These are phyloP conservation scores for Candida sithepensis DNA, from an alignment of 805 yeast genomes.

Conservation along the genomic window DNA sequence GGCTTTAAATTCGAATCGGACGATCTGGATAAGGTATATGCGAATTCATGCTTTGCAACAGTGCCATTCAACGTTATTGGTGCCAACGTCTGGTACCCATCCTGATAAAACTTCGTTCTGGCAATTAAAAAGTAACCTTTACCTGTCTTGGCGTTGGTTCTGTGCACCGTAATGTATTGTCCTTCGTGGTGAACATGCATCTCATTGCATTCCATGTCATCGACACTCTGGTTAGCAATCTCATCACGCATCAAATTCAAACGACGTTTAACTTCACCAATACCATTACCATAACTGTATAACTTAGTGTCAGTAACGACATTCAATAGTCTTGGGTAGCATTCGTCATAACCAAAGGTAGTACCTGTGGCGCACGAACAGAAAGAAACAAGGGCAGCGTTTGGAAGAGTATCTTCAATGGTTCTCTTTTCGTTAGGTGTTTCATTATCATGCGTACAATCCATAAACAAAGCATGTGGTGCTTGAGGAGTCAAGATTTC, in stretches of 20 bases:
- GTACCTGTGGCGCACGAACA: constrained; percentile 94
- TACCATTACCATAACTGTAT: constrained; percentile 62
- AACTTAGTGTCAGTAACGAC: constrained; percentile 72
- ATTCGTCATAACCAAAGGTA: constrained; percentile 90
- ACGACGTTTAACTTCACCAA: constrained; percentile 64
- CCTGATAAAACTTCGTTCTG: constrained; percentile 66
- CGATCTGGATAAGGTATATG: constrained; percentile 49
- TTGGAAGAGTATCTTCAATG: constrained; percentile 90
- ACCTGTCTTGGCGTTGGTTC: constrained; percentile 80
- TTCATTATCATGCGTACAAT: constrained; percentile 95
- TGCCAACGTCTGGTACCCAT: constrained; percentile 48
- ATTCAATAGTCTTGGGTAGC: constrained; percentile 77
- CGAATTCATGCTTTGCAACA: constrained; percentile 51
- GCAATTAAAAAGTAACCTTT: constrained; percentile 87
- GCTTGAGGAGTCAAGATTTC: constrained; percentile 58
- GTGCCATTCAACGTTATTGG: constrained; percentile 63
- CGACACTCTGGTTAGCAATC: constrained; percentile 55
- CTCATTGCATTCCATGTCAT: constrained; percentile 59
- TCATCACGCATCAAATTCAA: constrained; percentile 55
- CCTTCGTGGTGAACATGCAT: constrained; percentile 94
- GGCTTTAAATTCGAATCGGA: constrained; percentile 47
- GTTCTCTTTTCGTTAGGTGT: constrained; percentile 87
- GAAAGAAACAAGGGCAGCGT: constrained; percentile 89
- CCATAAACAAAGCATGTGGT: constrained; percentile 97
- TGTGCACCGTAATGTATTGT: constrained; percentile 85